These are phyloP conservation scores for Nicotiana tabacum DNA, from an alignment of 257 asterid genomes.

Conservation along the genomic window DNA sequence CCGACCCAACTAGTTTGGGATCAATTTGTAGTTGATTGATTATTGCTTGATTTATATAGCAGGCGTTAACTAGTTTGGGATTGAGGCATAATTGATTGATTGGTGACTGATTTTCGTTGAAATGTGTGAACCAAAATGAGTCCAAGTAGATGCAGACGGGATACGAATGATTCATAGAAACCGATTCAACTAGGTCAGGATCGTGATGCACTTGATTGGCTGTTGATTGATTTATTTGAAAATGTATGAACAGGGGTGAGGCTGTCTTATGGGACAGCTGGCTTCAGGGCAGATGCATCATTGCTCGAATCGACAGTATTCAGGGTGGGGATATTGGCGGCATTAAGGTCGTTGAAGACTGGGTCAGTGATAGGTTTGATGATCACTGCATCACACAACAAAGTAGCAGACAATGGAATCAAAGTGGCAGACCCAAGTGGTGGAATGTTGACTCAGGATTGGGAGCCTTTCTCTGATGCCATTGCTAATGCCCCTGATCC, in stretches of 20 bases:
- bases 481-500: conserved; percentile 73
- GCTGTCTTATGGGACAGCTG: conserved; percentile 85
- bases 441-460: conserved; percentile 91
- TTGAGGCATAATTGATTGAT: not conserved
- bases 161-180: not conserved
- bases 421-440: conserved; percentile 86
- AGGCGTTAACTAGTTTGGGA: not conserved
- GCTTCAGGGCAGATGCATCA: conserved; percentile 74
- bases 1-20: not conserved
- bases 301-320: conserved; percentile 70
- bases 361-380: conserved; percentile 61
- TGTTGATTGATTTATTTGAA: too few species aligned
- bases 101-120: not conserved
- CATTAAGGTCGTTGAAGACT: conserved; percentile 73
- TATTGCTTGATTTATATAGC: not conserved
- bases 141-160: not conserved
- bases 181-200: not conserved
- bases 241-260: conserved; percentile 37
- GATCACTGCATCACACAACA: conserved; percentile 95
- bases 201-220: too few species aligned
- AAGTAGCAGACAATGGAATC: conserved; percentile 73
- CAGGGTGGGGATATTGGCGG: conserved; percentile 84
- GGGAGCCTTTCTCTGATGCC: conserved; percentile 89
- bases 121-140: not conserved
- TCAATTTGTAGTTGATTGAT: not conserved